Base-by-base conservation (phyloP, 73 alveolate genomes). In the Strombidium stylifer region DNA sequence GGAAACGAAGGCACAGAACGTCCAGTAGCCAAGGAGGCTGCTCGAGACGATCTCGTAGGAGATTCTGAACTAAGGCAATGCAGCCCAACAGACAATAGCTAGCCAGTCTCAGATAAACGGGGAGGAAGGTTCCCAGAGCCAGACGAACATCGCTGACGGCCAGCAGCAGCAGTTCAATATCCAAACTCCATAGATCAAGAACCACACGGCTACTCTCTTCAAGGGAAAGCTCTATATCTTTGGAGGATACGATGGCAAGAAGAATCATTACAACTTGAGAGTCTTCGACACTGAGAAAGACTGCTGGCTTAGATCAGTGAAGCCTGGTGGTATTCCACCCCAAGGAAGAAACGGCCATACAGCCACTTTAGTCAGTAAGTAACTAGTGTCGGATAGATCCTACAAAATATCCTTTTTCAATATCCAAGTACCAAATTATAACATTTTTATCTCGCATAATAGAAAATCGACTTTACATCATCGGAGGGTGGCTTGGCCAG, bases 311-410 rank as follows among this genome's bases (percentile, higher is more conserved):
- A 66, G 69, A 12, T 66, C 76, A 2, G 54, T 58, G 42, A 74
- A 70, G 14, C 72, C 83, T 26, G 62, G 69, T 6, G 94, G 91
- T 23, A 73, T 40, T 49, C 76, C 82, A 23, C 98, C 98, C n/a
- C 66, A 61, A 20, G 96, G 96, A 6, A 69, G 98, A 73, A 91
- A 91, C 72, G 98, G 98, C 31, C 98, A 91, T 52, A 91, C 98
- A 4, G 96, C 98, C 26, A 88, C 96, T 27, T 75, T 91, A 2
- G 79, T 86, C 32, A 76, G 84, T 56, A 71, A 71, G 56, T 50
- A 8, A 30, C n/a, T 1, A 10, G 42, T 12, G 5, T 18, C 53
- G 40, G 10, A 65, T 7, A 5, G 32, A 53, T 15, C 21, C 40
- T 30, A 27, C n/a, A n/a, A n/a, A n/a, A n/a, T n/a, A n/a, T n/a